Conservation (phyloP, 495 filamentous ascomycete genomes). For the Xylaria grammica region DNA sequence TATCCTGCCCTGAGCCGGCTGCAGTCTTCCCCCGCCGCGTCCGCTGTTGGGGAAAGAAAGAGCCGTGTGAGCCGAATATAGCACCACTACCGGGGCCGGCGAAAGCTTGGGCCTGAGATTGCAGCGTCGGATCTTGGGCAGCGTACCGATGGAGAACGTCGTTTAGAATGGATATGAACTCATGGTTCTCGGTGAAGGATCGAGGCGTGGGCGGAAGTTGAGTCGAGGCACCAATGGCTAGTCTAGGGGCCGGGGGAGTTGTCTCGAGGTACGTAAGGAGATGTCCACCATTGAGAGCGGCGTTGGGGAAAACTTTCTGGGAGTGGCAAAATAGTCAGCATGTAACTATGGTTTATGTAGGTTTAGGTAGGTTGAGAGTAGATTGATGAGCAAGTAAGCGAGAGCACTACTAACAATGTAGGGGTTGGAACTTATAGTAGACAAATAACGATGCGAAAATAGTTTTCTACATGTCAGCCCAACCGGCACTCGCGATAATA, state of each 20-base stretch:
- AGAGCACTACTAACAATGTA: constrained; percentile 51
- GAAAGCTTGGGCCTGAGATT: constrained; percentile 78
- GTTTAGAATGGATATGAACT: constrained; percentile 77
- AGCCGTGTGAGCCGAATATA: constrained; percentile 68
- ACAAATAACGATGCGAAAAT: constrained; percentile 32
- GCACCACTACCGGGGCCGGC: constrained; percentile 80
- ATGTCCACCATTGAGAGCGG: constrained; percentile 48
- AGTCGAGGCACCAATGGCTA: constrained; percentile 79
- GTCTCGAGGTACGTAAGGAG: constrained; percentile 79
- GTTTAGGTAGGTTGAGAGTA: too few species aligned
- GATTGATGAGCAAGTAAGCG: background rate
- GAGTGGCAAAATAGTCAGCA: constrained; percentile 30
- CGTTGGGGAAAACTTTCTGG: constrained; percentile 74
- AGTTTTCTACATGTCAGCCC: constrained; percentile 27
- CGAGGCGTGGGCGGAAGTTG: constrained; percentile 76
- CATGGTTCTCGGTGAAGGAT: constrained; percentile 76
- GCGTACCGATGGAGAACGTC: constrained; percentile 73
- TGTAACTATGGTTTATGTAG: constrained; percentile 1
- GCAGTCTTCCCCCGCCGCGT: constrained; percentile 29
- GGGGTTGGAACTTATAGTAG: constrained; percentile 48
- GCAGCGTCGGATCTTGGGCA: constrained; percentile 70
- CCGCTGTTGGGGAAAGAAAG: constrained; percentile 57
- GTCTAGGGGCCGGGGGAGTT: constrained; percentile 65
- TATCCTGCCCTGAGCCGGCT: constrained; percentile 35
- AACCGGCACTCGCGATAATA: constrained; percentile 30